Conservation (phyloP, 345 rosid species). For the Nephelium lappaceum region DNA sequence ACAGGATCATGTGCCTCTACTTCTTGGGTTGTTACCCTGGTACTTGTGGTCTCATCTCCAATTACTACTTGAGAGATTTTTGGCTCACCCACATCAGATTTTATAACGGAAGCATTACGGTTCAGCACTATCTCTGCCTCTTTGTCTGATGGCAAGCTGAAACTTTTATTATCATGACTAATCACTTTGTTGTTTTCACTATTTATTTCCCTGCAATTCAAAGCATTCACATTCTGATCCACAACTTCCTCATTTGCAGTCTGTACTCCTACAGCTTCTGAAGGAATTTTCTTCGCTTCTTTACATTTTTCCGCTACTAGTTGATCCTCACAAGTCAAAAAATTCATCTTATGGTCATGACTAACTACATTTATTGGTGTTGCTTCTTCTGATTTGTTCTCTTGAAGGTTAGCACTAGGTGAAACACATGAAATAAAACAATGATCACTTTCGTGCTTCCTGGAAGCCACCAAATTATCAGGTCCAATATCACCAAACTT, state of each 20-base stretch:
- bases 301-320: constrained; percentile 28
- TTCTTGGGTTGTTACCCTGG: constrained; percentile 25
- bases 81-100: constrained; percentile 26
- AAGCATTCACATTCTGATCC: constrained; percentile 30
- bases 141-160: constrained; percentile 28
- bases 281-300: constrained; percentile 29
- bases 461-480: constrained; percentile 28
- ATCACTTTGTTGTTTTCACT: constrained; percentile 22
- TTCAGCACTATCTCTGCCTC: constrained; percentile 24
- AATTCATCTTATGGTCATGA: constrained; percentile 19
- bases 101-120: constrained; percentile 27
- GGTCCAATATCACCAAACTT: constrained; percentile 37
- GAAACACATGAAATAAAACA: constrained; percentile 25
- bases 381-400: constrained; percentile 18
- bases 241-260: constrained; percentile 19
- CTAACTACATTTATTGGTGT: constrained; percentile 22
- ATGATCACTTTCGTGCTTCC: constrained; percentile 28
- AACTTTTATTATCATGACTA: constrained; percentile 22
- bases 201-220: constrained; percentile 26
- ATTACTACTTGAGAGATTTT: constrained; percentile 27
- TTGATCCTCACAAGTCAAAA: constrained; percentile 30
- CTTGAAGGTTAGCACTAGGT: constrained; percentile 27
- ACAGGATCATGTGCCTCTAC: constrained; percentile 26
- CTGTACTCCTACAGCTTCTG: constrained; percentile 26
- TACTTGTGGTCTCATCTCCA: constrained; percentile 20